Percentiles rank a stretch among this genome's conserved stretches.
Conservation (phyloP, 352 stramenopile species). For the Phytophthora boehmeriae region DNA sequence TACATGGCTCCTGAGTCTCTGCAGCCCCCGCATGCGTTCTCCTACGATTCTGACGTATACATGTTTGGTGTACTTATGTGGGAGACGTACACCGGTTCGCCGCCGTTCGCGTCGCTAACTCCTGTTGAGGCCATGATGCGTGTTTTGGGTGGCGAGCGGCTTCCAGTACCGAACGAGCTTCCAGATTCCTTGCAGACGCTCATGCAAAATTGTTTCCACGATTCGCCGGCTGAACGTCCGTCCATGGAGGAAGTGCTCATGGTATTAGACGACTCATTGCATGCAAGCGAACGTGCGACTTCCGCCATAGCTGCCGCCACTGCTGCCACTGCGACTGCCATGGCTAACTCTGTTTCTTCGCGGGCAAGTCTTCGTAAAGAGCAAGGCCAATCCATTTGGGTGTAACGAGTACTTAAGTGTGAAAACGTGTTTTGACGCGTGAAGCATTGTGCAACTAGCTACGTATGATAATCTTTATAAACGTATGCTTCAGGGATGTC, state of each 20-base stretch:
- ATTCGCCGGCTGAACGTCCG: constrained; percentile 63
- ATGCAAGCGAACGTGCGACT: constrained; percentile 22
- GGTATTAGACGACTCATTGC: constrained; percentile 44
- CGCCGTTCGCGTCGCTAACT: constrained; percentile 61
- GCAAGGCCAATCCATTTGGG: constrained; percentile 41
- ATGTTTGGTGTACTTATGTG: constrained; percentile 89
- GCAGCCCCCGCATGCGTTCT: constrained; percentile 74
- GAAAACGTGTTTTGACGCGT: neutral
- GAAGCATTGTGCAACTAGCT: neutral
- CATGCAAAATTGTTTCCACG: constrained; percentile 76
- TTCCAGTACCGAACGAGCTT: constrained; percentile 50
- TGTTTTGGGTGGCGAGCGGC: constrained; percentile 64
- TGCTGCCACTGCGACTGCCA: constrained; percentile 22
- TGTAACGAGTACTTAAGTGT: constrained; percentile 11
- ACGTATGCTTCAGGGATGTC: too few species aligned
- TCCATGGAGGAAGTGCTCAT: constrained; percentile 73
- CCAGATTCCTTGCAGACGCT: constrained; percentile 54
- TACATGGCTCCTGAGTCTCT: constrained; percentile 88
- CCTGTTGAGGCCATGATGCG: constrained; percentile 68
- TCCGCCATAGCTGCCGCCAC: constrained; percentile 22
- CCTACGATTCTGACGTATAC: constrained; percentile 78
- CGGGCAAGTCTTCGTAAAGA: constrained; percentile 15
- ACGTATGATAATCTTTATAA: neutral
- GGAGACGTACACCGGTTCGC: constrained; percentile 67
- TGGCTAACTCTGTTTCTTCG: constrained; percentile 18